Evolutionary conservation across 768 basidiomycete genomes (phyloP), one percentile per base, ranked within the genome.

Genomic region (Amyloporia xantha): DNA sequence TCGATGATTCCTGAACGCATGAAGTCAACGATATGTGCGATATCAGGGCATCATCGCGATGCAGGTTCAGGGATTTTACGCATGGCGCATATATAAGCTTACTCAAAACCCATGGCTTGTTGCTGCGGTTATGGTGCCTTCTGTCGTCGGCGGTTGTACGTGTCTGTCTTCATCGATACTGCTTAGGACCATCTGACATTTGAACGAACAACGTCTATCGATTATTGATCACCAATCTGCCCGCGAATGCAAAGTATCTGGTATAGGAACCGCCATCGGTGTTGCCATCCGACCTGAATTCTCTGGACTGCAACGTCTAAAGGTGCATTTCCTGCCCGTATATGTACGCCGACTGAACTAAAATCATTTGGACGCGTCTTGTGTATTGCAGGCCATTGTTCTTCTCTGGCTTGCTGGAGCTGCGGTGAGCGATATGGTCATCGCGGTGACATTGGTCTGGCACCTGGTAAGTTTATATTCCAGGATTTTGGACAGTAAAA

Each of bases 351-450:
- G 30, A 33, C 15, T 15, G 9, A 15, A 7, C 15, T 15, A 7
- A 7, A 33, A 15, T 7, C 7, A 33, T 33, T 33, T 33, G 7
- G 15, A 15, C 15, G 30, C 30, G 7, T 15, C 7, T 15, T 7
- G 9, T 15, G 30, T 15, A 7, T 7, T 33, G 11, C 17, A 47
- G 36, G 36, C 20, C 11, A 47, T 66, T 36, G 64, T 62, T 38
- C 63, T 65, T 27, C 30, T 64, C 7, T 80, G 78, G 77, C 69
- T 80, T 25, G 55, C 68, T 15, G 58, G 71, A 0, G 68, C 75
- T 11, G 71, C 71, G 4, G 60, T 68, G 10, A 69, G 71, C 10
- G 79, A 80, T 56, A 53, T 73, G 6, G 52, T 76, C 9, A 80
- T 81, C 42, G 72, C 79, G 1, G 47, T 58, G 0, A 52, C 67